Evolutionary conservation across 108 stramenopile genomes (phyloP).

Genomic region (Pseudonitzschia pungens): DNA sequence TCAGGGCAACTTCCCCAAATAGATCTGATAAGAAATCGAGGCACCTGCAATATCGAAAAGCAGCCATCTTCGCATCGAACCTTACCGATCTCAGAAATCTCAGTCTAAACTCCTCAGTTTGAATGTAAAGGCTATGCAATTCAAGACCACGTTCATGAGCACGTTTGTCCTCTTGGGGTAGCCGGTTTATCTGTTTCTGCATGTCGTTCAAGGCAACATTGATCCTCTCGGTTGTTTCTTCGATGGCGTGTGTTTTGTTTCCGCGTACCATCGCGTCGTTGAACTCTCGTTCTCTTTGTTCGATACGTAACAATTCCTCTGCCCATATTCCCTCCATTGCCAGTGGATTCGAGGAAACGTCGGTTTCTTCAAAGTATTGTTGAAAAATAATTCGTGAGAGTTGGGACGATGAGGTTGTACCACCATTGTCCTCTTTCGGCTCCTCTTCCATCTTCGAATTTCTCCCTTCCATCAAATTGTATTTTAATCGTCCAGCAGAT

Average conservation of each 20-base stretch:
- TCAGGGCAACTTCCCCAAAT: slow-evolving; percentile 16
- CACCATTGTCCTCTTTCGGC: no score
- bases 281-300: neutral
- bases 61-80: slow-evolving; percentile 9
- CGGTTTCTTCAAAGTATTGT: no score
- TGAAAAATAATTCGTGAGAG: no score
- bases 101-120: slow-evolving; percentile 7
- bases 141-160: neutral
- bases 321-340: neutral
- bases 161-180: neutral
- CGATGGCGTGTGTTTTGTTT: neutral
- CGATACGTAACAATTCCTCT: neutral
- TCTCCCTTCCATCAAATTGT: no score
- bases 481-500: no score
- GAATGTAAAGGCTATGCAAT: neutral
- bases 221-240: neutral
- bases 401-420: no score
- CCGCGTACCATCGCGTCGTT: neutral
- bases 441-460: no score
- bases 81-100: slow-evolving; percentile 10
- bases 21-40: slow-evolving; percentile 13
- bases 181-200: neutral
- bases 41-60: neutral
- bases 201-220: neutral
- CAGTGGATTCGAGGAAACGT: neutral